Conservation (phyloP, 805 yeast genomes). For the Barnettozyma vustinii region DNA sequence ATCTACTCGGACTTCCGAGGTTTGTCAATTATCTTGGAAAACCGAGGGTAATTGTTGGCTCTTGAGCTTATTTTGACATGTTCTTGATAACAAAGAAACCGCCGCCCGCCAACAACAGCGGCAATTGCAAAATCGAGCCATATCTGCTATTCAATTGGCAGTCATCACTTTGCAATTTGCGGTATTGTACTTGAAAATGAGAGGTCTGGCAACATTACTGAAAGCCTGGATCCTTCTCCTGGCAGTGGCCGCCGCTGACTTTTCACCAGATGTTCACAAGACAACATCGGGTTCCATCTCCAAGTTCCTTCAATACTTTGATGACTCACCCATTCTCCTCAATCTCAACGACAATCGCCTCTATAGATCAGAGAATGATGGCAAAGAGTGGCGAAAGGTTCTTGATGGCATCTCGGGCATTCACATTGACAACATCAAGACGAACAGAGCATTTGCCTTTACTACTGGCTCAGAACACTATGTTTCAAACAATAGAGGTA, state of each 20-base stretch:
- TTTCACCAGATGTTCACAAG: slow-evolving; percentile 22
- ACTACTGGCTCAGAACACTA: slow-evolving; percentile 30
- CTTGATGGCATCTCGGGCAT: slow-evolving; percentile 27
- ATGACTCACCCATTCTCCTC: slow-evolving; percentile 27
- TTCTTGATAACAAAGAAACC: background rate
- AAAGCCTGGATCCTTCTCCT: background rate
- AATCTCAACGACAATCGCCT: slow-evolving; percentile 25
- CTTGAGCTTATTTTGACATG: background rate
- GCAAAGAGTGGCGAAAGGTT: slow-evolving; percentile 35
- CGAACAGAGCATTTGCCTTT: slow-evolving; percentile 36
- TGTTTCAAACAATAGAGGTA: slow-evolving; percentile 37
- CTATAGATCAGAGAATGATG: slow-evolving; percentile 43
- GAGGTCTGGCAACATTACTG: background rate
- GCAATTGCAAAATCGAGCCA: background rate
- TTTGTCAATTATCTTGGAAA: too few relatives aligned
- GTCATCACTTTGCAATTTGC: background rate
- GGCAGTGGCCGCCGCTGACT: slow-evolving; percentile 10
- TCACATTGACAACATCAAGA: slow-evolving; percentile 31
- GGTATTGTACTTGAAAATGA: background rate
- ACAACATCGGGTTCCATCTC: slow-evolving; percentile 11
- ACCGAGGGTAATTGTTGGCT: background rate
- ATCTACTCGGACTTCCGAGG: background rate
- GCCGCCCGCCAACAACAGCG: background rate
- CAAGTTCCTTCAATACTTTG: slow-evolving; percentile 24
- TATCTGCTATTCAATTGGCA: background rate